A percentile compares a stretch with the other conserved stretches of the same genome.
Conservation (phyloP, 305 asterid genomes). For the Fraxinus nigra region DNA sequence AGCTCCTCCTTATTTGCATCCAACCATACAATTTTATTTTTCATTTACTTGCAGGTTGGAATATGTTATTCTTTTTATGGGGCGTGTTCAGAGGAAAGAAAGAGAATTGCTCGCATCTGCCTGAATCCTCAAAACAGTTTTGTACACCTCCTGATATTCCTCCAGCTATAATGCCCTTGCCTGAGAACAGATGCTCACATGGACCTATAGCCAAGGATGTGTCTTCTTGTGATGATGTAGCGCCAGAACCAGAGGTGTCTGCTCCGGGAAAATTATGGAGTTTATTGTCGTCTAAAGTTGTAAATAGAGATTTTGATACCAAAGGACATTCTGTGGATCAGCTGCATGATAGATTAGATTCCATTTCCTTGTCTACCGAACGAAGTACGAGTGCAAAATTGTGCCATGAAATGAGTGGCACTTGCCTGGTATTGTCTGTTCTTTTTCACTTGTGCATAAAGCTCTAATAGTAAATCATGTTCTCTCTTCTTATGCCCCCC, state of each 20-base stretch:
- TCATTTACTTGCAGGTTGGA: slow-evolving; percentile 73
- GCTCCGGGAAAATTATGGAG: slow-evolving; percentile 41
- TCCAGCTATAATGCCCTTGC: slow-evolving; percentile 51
- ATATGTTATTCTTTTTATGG: slow-evolving; percentile 81
- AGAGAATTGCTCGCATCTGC: slow-evolving; percentile 38
- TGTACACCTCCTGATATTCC: slow-evolving; percentile 45
- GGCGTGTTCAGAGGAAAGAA: slow-evolving; percentile 85
- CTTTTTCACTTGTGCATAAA: slow-evolving; percentile 6
- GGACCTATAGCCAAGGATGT: slow-evolving; percentile 40
- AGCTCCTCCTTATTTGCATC: slow-evolving; percentile 1
- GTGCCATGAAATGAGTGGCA: slow-evolving; percentile 33
- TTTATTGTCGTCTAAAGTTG: slow-evolving; percentile 31
- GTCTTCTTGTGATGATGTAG: slow-evolving; percentile 29
- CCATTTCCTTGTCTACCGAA: slow-evolving; percentile 33
- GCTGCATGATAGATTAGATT: slow-evolving; percentile 28
- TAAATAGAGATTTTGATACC: slow-evolving; percentile 36
- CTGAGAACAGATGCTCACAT: slow-evolving; percentile 53
- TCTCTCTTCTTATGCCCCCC: neutral
- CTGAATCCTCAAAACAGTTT: slow-evolving; percentile 36
- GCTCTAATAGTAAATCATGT: neutral
- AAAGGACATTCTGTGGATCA: slow-evolving; percentile 39
- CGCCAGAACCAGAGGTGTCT: slow-evolving; percentile 30
- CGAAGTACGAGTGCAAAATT: slow-evolving; percentile 33
- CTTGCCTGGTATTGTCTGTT: slow-evolving; percentile 47
- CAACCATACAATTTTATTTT: slow-evolving; percentile 17